Base-by-base conservation (phyloP, 163 green algal species). In the Chloromonas sp. region DNA sequence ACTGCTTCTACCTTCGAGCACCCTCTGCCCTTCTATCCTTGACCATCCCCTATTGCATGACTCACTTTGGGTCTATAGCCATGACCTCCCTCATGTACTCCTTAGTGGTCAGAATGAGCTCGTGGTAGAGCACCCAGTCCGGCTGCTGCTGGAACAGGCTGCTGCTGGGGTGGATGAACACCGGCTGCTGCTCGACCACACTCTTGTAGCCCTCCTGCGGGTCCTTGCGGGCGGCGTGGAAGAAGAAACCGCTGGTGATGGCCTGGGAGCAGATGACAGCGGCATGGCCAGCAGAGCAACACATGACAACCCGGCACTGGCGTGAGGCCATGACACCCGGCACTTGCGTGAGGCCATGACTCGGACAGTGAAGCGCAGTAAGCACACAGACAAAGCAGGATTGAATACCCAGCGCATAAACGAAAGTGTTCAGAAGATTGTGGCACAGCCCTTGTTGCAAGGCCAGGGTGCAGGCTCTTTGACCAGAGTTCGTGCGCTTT, bases 71-170 rank as follows among this genome's bases (percentile, higher is more conserved):
- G 36, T 36, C 36, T 36, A 98, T 96, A 5, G 88, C 87, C 85
- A 92, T 92, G 78, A 94, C 91, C 90, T 93, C 86, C 0, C 96
- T 91, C 96, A 99, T 99, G 92, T 99, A 99, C 91, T 98, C 96
- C 90, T 98, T 98, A 85, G 93, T 97, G 71, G 96, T 99, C 11
- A 99, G 91, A 78, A 99, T 94, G 58, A 99, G 95, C 90, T 99
- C 96, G 89, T 98, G 95, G 92, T 99, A 99, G 89, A 99, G 98
- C 61, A 94, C 89, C 87, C 89, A 92, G 84, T 91, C 87, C 1
- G 89, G 97, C 91, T 99, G 97, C 60, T 95, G 91, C 90, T 98
- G 96, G 90, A 98, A 15, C 11, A 98, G 89, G 1, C 93, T 89
- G 60, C 85, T 95, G 84, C 88, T 94, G 62, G 97, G 97, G 91